Evolutionary conservation across 148 eudicot genomes (phyloP).

Genomic region (Linanthus parryae): DNA sequence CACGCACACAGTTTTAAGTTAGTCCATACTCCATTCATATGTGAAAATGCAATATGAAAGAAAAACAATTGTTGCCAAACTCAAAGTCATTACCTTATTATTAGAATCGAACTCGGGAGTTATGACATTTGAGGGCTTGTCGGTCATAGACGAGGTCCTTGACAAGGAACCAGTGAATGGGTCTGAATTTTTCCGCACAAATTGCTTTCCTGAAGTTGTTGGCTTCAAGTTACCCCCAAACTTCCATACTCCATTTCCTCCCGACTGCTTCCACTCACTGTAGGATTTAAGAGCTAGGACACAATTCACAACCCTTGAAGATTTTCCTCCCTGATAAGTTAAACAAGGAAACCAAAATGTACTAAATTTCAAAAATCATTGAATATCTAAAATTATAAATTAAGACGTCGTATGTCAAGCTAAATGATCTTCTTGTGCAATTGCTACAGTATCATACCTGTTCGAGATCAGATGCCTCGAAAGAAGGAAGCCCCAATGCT

Average conservation of each 20-base stretch:
- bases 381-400: no score
- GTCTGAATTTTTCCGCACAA: constrained; percentile 79
- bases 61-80: no score
- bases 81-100: constrained; percentile 40
- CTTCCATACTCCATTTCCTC: constrained; percentile 86
- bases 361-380: neutral
- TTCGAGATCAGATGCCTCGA: constrained; percentile 97
- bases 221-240: constrained; percentile 80
- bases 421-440: no score
- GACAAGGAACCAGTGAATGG: constrained; percentile 76
- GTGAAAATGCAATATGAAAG: constrained; percentile 11
- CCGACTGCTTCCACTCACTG: constrained; percentile 81
- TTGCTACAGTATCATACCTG: constrained; percentile 63
- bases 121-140: constrained; percentile 42
- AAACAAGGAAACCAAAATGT: neutral
- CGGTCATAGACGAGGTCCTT: constrained; percentile 50
- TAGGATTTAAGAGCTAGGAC: constrained; percentile 90
- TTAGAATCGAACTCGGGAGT: constrained; percentile 38
- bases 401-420: no score
- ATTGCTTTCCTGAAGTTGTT: constrained; percentile 47
- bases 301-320: constrained; percentile 79
- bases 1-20: constrained; percentile 10
- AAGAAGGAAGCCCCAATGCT: constrained; percentile 80
- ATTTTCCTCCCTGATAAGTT: constrained; percentile 73
- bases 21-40: neutral